These are phyloP conservation scores for Dioscorea dumetorum DNA, from an alignment of 106 monocot genomes.

Conservation along the genomic window DNA sequence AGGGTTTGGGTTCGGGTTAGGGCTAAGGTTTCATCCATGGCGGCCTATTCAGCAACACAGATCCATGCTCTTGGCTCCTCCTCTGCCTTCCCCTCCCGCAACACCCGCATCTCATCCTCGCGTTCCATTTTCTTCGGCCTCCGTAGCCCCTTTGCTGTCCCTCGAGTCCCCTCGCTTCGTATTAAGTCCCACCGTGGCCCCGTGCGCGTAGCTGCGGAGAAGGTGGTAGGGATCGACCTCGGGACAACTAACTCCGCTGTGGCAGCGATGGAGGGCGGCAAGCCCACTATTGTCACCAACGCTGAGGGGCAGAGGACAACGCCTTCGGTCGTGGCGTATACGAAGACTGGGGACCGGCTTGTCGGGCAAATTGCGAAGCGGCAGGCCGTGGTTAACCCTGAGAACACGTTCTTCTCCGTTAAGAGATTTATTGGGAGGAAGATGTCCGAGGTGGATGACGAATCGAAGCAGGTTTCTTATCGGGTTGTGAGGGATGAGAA, in stretches of 20 bases:
- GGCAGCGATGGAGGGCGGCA: constrained; percentile 98
- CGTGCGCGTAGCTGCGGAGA: constrained; percentile 51
- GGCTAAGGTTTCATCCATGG: constrained; percentile 12
- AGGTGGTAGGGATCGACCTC: constrained; percentile 92
- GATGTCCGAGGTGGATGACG: constrained; percentile 86
- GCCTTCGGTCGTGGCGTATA: constrained; percentile 94
- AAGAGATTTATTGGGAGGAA: constrained; percentile 93
- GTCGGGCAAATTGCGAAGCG: constrained; percentile 96
- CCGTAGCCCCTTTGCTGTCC: not conserved
- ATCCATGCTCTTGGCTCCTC: constrained; percentile 27
- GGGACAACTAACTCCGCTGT: constrained; percentile 97
- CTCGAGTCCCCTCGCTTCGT: not conserved
- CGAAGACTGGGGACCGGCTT: constrained; percentile 78
- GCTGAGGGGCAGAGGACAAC: constrained; percentile 94
- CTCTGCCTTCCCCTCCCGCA: constrained; percentile 9
- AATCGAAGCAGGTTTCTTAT: constrained; percentile 92
- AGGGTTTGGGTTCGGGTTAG: not conserved
- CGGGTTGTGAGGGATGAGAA: constrained; percentile 72
- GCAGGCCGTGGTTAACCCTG: constrained; percentile 94
- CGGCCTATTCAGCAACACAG: constrained; percentile 23
- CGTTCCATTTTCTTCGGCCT: constrained; percentile 20
- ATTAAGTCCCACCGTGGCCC: constrained; percentile 2
- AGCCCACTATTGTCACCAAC: constrained; percentile 94
- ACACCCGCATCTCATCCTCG: constrained; percentile 15
- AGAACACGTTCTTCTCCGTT: constrained; percentile 95